These are phyloP conservation scores for Suhomyces emberorum DNA, from an alignment of 805 yeast species.

Conservation along the genomic window DNA sequence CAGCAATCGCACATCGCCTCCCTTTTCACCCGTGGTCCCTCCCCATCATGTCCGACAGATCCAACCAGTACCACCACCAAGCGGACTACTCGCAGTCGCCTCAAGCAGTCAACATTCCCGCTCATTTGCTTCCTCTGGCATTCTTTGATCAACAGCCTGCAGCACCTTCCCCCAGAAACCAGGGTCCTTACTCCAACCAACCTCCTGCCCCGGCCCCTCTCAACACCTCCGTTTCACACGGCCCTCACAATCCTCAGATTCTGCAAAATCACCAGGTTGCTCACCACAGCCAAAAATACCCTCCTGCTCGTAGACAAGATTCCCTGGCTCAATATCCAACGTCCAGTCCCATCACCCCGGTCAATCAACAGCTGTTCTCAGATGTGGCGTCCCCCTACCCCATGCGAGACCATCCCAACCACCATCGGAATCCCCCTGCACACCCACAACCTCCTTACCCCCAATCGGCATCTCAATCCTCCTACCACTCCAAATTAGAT, in stretches of 20 bases:
- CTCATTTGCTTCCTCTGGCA: constrained; percentile 15
- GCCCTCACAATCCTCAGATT: too few relatives aligned
- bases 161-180: too few relatives aligned
- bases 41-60: neutral
- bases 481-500: neutral
- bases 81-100: constrained; percentile 2
- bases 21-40: neutral
- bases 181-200: too few relatives aligned
- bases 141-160: too few relatives aligned
- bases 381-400: constrained; percentile 8
- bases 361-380: constrained; percentile 6
- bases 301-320: too few relatives aligned
- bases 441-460: neutral
- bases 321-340: too few relatives aligned
- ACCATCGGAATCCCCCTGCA: neutral
- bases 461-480: neutral
- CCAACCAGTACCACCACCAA: neutral
- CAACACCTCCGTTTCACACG: too few relatives aligned
- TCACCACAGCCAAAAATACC: too few relatives aligned
- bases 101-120: constrained; percentile 13
- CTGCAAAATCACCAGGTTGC: too few relatives aligned
- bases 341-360: constrained; percentile 5
- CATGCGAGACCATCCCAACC: constrained; percentile 2
- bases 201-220: too few relatives aligned
- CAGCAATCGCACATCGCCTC: too few relatives aligned